Percentiles rank a stretch among this genome's conserved stretches.
These are phyloP conservation scores for Oryza meridionalis DNA, from an alignment of 176 grass and related monocot species.

Conservation along the genomic window DNA sequence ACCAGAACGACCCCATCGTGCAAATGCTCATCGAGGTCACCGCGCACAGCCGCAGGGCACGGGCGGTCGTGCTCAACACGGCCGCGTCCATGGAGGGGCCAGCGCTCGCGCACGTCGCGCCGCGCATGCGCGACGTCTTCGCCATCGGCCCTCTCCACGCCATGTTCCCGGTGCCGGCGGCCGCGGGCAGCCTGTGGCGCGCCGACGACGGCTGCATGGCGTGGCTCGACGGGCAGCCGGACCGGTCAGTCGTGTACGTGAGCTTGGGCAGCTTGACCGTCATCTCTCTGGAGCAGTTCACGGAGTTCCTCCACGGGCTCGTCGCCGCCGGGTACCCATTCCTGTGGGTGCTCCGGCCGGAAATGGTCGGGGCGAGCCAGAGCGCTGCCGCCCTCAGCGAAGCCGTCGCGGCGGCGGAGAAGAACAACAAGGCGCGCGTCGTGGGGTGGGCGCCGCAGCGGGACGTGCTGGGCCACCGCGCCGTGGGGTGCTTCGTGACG, in stretches of 20 bases:
- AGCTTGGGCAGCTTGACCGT: not conserved
- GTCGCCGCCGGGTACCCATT: not conserved
- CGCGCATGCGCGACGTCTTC: not conserved
- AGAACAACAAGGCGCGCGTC: not conserved
- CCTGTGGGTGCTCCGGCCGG: not conserved
- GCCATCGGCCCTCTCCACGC: conserved; percentile 13
- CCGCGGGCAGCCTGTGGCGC: conserved; percentile 44
- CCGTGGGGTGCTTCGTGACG: not conserved
- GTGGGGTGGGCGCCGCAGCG: not conserved
- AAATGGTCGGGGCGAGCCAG: not conserved
- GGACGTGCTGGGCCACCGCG: not conserved
- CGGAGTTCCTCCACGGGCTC: not conserved
- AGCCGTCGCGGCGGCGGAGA: not conserved
- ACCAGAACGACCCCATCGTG: not conserved
- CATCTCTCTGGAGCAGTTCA: not conserved
- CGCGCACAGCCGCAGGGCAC: not conserved
- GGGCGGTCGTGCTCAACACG: not conserved
- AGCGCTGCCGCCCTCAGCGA: not conserved
- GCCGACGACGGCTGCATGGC: conserved; percentile 38
- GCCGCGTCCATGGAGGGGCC: not conserved
- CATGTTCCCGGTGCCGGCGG: not conserved
- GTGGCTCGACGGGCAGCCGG: conserved; percentile 54
- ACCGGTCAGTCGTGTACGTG: not conserved
- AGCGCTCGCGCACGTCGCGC: not conserved
- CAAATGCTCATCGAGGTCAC: not conserved